Conservation (phyloP, 2,329 filamentous ascomycete genomes). For the Lecanosticta acicola region DNA sequence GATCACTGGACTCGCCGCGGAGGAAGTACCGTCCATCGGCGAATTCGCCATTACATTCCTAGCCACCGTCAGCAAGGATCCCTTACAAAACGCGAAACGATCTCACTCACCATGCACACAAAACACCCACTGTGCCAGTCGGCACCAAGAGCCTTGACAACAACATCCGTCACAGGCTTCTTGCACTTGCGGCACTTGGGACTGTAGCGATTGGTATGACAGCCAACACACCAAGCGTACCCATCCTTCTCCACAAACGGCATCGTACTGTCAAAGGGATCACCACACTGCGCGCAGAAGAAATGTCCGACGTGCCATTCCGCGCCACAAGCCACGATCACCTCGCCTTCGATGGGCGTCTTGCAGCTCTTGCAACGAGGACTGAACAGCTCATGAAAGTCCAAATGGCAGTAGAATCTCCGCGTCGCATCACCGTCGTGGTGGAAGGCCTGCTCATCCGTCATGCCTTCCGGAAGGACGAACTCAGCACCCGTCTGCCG, state of each 20-base stretch:
- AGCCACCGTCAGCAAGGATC: neutral
- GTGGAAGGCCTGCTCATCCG: constrained; percentile 46
- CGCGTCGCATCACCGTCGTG: constrained; percentile 64
- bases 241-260: constrained; percentile 98
- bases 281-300: constrained; percentile 97
- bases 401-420: constrained; percentile 95
- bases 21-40: constrained; percentile 60
- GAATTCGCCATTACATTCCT: constrained; percentile 57
- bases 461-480: constrained; percentile 53
- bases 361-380: constrained; percentile 93
- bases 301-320: constrained; percentile 98
- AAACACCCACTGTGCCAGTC: constrained; percentile 97
- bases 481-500: constrained; percentile 52
- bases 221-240: constrained; percentile 92
- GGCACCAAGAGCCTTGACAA: constrained; percentile 78
- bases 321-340: constrained; percentile 86
- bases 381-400: constrained; percentile 92
- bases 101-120: constrained; percentile 57
- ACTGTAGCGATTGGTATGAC: constrained; percentile 85
- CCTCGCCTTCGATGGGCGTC: constrained; percentile 92
- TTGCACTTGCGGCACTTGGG: constrained; percentile 84
- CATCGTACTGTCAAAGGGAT: constrained; percentile 58
- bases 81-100: neutral
- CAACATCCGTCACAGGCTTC: constrained; percentile 79
- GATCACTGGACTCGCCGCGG: constrained; percentile 52